Evolutionary conservation across 2,329 filamentous ascomycete genomes (phyloP).

Genomic region (Knoxdaviesia capensis): DNA sequence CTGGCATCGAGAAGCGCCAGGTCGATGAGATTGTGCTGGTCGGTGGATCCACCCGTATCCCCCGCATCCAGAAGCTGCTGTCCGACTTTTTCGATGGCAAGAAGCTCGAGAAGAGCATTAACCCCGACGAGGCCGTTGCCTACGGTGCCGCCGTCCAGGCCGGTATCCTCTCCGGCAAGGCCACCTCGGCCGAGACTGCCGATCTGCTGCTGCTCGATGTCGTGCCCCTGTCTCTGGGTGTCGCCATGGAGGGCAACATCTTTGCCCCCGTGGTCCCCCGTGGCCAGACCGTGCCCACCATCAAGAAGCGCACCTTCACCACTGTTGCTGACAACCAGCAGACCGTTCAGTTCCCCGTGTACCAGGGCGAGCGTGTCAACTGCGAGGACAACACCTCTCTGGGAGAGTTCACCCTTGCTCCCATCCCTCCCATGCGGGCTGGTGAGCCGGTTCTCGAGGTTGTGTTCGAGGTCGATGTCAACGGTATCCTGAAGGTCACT

Average conservation of each 20-base stretch:
- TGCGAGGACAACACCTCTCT: conserved; percentile 97
- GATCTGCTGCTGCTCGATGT: conserved; percentile 95
- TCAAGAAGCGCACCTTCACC: conserved; percentile 83
- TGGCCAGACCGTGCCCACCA: conserved; percentile 53
- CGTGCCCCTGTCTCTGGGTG: conserved; percentile 87
- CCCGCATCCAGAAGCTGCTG: conserved; percentile 95
- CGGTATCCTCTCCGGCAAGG: conserved; percentile 96
- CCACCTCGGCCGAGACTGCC: conserved; percentile 79
- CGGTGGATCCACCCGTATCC: conserved; percentile 97
- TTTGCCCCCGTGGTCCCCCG: conserved; percentile 83
- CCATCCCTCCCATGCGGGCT: conserved; percentile 72
- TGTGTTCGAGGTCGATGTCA: conserved; percentile 98
- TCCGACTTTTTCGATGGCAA: conserved; percentile 99
- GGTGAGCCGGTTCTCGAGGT: conserved; percentile 94
- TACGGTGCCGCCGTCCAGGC: conserved; percentile 98
- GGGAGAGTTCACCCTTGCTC: conserved; percentile 90
- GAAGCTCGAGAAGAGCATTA: conserved; percentile 99
- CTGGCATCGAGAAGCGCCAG: conserved; percentile 65
- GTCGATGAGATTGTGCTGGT: conserved; percentile 99
- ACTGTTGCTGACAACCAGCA: conserved; percentile 62
- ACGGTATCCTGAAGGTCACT: conserved; percentile 98
- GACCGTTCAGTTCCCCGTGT: conserved; percentile 81
- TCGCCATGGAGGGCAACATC: conserved; percentile 99
- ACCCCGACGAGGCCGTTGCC: conserved; percentile 97
- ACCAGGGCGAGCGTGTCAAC: conserved; percentile 92